Base-by-base conservation (phyloP, 331 rosid species). In the Spiraea crenata region DNA sequence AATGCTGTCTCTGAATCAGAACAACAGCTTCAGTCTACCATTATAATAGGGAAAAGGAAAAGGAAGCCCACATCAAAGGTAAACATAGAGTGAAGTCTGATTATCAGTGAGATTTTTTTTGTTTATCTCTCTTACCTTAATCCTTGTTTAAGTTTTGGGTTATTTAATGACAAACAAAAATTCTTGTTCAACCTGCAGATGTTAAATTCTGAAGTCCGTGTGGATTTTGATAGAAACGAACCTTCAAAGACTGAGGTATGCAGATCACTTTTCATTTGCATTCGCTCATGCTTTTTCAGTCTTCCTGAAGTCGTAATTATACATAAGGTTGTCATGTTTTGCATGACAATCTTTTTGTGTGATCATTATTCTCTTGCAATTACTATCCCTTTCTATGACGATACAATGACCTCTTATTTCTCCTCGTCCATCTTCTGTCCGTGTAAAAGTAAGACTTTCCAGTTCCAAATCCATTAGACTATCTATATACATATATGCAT, bases 1-100 rank as follows among this genome's bases (percentile, higher is more conserved):
- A 78, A 76, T 67, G 74, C 65, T 74, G 73, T 68, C 41, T 81
- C 85, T 64, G 88, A 83, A 84, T 77, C 78, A 9, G 89, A 83
- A 73, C 89, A 77, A 41, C 83, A 73, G 78, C 81, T 70, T 72
- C 79, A 73, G 5, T 67, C 81, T 68, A 59, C 82, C 67, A 83
- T 69, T 66, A 83, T 74, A 68, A 51, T 71, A 34, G 78, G 79
- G 82, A 93, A 85, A 87, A 86, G 93, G 83, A 88, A 87, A 71
- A 83, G 86, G 70, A 93, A 88, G 76, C 57, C 89, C 61, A 44
- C 42, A 77, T 74, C 87, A 14, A 84, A 85, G 92, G 93, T 84
- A 77, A 71, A 46, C 46, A 35, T 17, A 40, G 10, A 59, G 13
- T 45, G 46, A 57, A 45, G 44, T 64, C 40, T 55, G 42, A 45